Percentiles rank a stretch among this genome's conserved stretches.
Evolutionary conservation across 2,329 filamentous ascomycete species (phyloP).

Genomic region (Aspergillus aculeatinus): DNA sequence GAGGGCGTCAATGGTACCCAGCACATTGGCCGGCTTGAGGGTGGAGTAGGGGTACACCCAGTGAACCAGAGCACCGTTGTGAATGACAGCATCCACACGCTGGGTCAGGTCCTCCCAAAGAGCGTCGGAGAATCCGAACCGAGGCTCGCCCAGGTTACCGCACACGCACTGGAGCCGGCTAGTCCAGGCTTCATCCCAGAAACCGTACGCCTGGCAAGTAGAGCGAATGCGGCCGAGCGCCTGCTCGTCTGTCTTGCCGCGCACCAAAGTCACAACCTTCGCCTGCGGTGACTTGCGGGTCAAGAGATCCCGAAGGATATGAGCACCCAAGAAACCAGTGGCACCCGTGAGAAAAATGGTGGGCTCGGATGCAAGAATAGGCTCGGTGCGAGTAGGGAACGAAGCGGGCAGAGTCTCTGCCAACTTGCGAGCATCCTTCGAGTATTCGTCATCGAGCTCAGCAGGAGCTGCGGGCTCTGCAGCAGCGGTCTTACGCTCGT

Average conservation of each 20-base stretch:
- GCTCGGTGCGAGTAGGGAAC: constrained; percentile 37
- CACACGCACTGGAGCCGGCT: constrained; percentile 65
- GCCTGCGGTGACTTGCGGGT: constrained; percentile 55
- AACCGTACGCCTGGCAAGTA: constrained; percentile 71
- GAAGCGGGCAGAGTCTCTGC: constrained; percentile 49
- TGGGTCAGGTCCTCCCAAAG: constrained; percentile 66
- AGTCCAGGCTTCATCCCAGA: constrained; percentile 69
- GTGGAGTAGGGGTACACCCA: constrained; percentile 78
- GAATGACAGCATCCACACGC: constrained; percentile 69
- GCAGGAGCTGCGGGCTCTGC: constrained; percentile 37
- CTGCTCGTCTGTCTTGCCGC: constrained; percentile 61
- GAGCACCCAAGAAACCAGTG: constrained; percentile 85
- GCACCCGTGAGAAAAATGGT: constrained; percentile 84
- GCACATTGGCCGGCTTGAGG: constrained; percentile 72
- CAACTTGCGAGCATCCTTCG: constrained; percentile 52
- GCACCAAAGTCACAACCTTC: constrained; percentile 73
- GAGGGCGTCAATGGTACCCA: constrained; percentile 75
- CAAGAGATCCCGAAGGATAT: constrained; percentile 73
- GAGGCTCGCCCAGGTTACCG: constrained; percentile 71
- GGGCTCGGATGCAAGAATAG: constrained; percentile 37
- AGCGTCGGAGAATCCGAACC: constrained; percentile 67
- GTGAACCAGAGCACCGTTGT: constrained; percentile 78
- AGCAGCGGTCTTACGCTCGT: constrained; percentile 42
- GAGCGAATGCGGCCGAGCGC: constrained; percentile 65
- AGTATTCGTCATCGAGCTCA: constrained; percentile 49